A percentile compares a stretch with the other conserved stretches of the same genome.
phyloP scores from a whole-genome alignment of 495 filamentous ascomycete species.

The Penicillium argentinense region DNA sequence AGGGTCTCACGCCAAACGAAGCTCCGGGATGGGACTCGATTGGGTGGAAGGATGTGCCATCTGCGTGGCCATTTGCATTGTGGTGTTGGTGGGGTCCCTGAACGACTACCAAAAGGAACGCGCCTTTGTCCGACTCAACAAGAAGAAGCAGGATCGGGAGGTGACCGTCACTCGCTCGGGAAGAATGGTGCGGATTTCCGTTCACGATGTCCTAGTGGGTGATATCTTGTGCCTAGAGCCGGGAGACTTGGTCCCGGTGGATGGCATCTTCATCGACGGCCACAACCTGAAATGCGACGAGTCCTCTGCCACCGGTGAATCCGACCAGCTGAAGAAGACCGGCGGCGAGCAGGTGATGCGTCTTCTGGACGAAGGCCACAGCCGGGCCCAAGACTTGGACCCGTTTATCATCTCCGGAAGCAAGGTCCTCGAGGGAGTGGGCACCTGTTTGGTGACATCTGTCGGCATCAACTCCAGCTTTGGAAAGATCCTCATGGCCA shows the following conservation, averaged over 20 bases:
- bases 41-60: conserved; percentile 84
- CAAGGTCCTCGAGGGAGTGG: conserved; percentile 67
- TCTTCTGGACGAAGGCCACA: conserved; percentile 53
- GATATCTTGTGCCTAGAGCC: conserved; percentile 73
- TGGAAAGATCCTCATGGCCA: conserved; percentile 62
- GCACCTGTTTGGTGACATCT: conserved; percentile 63
- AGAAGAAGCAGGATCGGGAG: conserved; percentile 75
- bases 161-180: conserved; percentile 78
- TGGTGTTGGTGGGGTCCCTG: conserved; percentile 69
- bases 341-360: conserved; percentile 57
- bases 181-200: conserved; percentile 67
- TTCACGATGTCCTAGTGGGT: conserved; percentile 70
- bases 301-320: conserved; percentile 69
- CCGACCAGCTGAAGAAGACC: conserved; percentile 66
- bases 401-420: conserved; percentile 65
- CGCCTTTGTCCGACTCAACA: conserved; percentile 77
- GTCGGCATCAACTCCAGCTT: conserved; percentile 61
- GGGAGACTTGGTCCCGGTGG: conserved; percentile 65
- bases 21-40: conserved; percentile 58
- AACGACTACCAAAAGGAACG: conserved; percentile 80
- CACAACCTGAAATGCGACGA: conserved; percentile 68
- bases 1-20: no score
- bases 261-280: conserved; percentile 61
- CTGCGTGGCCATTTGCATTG: conserved; percentile 71
- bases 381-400: conserved; percentile 59